Evolutionary conservation across 371 early-diverging fungal species (phyloP), one percentile per base, ranked within the genome.

Genomic region (Mucor indicus): DNA sequence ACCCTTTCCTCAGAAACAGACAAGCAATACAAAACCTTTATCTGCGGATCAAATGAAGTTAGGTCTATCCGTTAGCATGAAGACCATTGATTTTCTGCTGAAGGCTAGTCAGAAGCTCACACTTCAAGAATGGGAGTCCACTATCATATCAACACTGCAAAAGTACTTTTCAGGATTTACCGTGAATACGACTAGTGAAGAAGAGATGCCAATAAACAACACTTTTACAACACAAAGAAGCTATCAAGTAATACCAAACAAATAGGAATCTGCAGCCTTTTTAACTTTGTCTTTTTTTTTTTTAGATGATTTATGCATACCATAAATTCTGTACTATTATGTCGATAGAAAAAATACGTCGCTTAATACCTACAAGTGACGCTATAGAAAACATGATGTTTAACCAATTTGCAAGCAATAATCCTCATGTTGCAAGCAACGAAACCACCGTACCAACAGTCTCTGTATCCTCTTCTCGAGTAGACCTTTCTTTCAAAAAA

Each of bases 81-180:
- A 71, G 11, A 74, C 78, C 0, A 72, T 81, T 38, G 75, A 80
- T 6, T 77, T 75, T 49, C 51, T 84, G n/a, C 46, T 84, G 4
- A 70, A 70, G 11, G 42, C 78, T 4, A 73, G 74, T 12, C 68
- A 68, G 27, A 74, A 75, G 21, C 48, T 81, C 8, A 59, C 60
- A 1, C 31, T 61, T 21, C 55, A 45, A 36, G 85, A 84, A 27
- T 84, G 85, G 85, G 81, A 84, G 30, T 57, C 70, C 12, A 65
- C 69, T 35, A 70, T 84, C 29, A 70, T 76, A n/a, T 73, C 83
- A 0, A 75, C 76, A 22, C 55, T 84, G 6, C 78, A 78, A 65
- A 81, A 81, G 39, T 84, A 84, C 49, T 84, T 84, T 52, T 80
- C 81, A 4, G 79, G 79, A 7, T 82, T 82, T 30, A 68, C 75